A percentile compares a stretch with the other conserved stretches of the same genome.
Conservation (phyloP, 768 basidiomycete genomes). For the Rubroboletus satanas region DNA sequence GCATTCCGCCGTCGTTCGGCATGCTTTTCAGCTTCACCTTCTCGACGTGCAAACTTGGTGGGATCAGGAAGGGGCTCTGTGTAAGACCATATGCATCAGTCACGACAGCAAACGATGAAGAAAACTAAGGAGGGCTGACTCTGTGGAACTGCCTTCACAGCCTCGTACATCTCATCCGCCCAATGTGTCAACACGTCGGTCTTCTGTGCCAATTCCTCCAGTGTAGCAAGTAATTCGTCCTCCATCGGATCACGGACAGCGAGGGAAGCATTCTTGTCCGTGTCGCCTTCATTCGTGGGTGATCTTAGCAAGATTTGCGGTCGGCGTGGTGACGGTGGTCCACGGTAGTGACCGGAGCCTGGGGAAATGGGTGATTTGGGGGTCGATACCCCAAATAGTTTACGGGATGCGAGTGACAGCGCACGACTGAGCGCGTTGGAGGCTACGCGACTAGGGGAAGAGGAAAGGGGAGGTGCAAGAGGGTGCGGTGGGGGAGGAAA, state of each 20-base stretch:
- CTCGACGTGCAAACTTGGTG: conserved; percentile 62
- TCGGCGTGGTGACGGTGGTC: conserved; percentile 54
- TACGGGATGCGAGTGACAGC: conserved; percentile 76
- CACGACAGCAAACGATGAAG: background rate
- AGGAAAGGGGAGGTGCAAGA: conserved; percentile 53
- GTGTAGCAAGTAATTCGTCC: conserved; percentile 68
- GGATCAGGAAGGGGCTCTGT: conserved; percentile 81
- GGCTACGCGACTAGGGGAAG: conserved; percentile 63
- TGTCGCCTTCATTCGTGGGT: conserved; percentile 39
- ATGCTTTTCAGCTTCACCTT: conserved; percentile 68
- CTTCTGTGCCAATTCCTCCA: conserved; percentile 95
- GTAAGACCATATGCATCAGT: conserved; percentile 1
- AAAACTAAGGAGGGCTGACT: conserved; percentile 46
- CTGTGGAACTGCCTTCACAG: conserved; percentile 79
- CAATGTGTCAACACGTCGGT: conserved; percentile 90
- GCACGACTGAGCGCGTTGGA: conserved; percentile 77
- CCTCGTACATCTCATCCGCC: conserved; percentile 93
- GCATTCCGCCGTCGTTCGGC: conserved; percentile 67
- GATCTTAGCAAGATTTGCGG: conserved; percentile 46
- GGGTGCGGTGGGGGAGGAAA: conserved; percentile 64
- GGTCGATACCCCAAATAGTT: conserved; percentile 61
- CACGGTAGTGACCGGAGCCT: conserved; percentile 36
- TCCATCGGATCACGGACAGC: conserved; percentile 66
- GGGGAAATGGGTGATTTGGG: conserved; percentile 36
- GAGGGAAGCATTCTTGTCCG: conserved; percentile 13